A percentile compares a stretch with the other conserved stretches of the same genome.
Evolutionary conservation across 345 rosid species (phyloP).

Genomic region (Brassica nigra): DNA sequence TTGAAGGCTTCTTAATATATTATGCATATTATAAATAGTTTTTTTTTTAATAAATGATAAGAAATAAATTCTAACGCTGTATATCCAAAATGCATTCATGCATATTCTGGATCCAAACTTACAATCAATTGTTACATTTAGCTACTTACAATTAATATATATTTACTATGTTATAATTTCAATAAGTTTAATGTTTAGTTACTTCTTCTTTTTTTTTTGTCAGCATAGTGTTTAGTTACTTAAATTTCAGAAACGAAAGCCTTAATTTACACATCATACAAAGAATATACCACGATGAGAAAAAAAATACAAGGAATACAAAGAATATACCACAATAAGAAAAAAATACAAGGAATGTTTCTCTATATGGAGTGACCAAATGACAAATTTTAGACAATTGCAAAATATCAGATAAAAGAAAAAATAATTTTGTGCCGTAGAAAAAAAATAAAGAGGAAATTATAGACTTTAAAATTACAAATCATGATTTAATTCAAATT

Average conservation of each 20-base stretch:
- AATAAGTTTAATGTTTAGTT: not conserved
- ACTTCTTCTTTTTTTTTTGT: not conserved
- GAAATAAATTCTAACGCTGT: not conserved
- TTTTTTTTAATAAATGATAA: not conserved
- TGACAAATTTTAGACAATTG: not conserved
- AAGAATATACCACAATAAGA: not conserved
- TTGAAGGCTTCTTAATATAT: not conserved
- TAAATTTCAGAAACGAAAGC: not conserved
- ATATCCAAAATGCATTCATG: not conserved
- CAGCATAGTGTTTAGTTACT: not conserved
- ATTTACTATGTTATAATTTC: too few relatives aligned
- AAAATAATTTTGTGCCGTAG: not conserved
- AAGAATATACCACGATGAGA: not conserved
- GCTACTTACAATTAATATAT: too few relatives aligned
- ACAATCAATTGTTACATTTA: too few relatives aligned
- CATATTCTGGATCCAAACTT: too few relatives aligned
- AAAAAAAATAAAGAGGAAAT: too few relatives aligned
- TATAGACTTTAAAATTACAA: too few relatives aligned
- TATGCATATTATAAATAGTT: too few relatives aligned
- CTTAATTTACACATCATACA: not conserved
- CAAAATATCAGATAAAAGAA: not conserved
- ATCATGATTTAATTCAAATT: not conserved
- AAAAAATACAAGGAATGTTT: not conserved
- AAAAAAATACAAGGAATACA: too few relatives aligned
- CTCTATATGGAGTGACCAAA: not conserved